phyloP scores from a whole-genome alignment of 169 alveolate species.

The Theileria orientalis region DNA sequence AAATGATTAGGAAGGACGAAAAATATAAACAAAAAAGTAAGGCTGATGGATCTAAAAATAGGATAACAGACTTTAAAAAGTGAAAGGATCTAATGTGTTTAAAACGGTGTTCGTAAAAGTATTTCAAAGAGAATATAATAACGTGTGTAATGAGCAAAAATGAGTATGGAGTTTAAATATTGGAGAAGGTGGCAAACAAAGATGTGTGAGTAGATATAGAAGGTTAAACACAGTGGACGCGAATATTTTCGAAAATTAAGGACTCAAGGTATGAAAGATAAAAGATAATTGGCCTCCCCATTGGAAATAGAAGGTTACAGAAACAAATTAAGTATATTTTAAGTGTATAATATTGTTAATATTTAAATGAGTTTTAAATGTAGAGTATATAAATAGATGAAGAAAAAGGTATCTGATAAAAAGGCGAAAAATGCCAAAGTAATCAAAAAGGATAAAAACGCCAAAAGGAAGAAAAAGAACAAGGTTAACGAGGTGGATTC shows the following conservation, averaged over 20 bases:
- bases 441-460: constrained; percentile 15
- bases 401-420: not conserved
- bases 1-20: no score
- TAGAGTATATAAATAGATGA: constrained; percentile 8
- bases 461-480: constrained; percentile 25
- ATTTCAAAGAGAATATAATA: no score
- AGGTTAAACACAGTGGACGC: not conserved
- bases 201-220: not conserved
- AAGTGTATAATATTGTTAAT: no score
- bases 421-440: constrained; percentile 25
- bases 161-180: not conserved
- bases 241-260: no score
- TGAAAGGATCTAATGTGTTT: not conserved
- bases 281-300: no score
- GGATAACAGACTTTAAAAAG: not conserved
- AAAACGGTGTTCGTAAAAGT: no score
- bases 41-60: no score
- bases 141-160: not conserved
- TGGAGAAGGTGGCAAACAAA: not conserved
- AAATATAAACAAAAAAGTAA: no score
- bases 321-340: no score
- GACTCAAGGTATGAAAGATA: no score
- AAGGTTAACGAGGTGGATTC: constrained; percentile 32
- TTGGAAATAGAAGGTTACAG: no score
- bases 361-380: not conserved